Conservation (phyloP, 805 yeast genomes). For the Ogataea methylovora region DNA sequence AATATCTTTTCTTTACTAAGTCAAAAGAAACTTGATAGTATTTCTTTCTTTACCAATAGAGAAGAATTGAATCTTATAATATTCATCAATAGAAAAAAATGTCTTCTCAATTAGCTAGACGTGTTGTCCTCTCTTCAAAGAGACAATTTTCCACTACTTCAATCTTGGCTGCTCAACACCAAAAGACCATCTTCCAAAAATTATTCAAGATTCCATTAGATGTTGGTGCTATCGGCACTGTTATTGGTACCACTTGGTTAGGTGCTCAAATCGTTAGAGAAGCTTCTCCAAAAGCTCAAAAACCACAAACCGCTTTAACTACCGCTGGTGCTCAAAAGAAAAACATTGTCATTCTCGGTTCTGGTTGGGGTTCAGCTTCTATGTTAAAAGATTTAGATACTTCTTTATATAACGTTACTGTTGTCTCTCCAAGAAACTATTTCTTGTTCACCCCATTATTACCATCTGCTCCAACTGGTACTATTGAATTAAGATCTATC, state of each 20-base stretch:
- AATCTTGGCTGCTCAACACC: conserved; percentile 10
- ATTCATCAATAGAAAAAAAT: conserved; percentile 1
- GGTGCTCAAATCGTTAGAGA: conserved; percentile 32
- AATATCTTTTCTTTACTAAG: no score
- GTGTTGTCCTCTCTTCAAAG: conserved; percentile 4
- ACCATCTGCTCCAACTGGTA: conserved; percentile 50
- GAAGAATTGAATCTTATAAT: background rate
- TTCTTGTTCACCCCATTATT: conserved; percentile 48
- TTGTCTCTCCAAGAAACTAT: conserved; percentile 49
- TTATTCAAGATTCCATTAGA: conserved; percentile 19
- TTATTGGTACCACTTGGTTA: conserved; percentile 26
- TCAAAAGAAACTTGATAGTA: background rate
- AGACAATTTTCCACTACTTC: conserved; percentile 16
- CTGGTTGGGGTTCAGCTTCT: conserved; percentile 53
- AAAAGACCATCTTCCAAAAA: conserved; percentile 14
- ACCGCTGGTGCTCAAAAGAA: conserved; percentile 40
- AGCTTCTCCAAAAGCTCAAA: conserved; percentile 34
- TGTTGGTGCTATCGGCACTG: conserved; percentile 20
- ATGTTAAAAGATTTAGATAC: conserved; percentile 47
- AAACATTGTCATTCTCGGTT: conserved; percentile 32
- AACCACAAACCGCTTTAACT: conserved; percentile 35
- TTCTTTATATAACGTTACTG: conserved; percentile 43
- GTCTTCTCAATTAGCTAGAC: conserved; percentile 10
- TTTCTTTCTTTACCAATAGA: background rate
- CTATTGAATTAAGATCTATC: conserved; percentile 44